Evolutionary conservation across 306 rosid genomes (phyloP), one percentile per base, ranked within the genome.

Genomic region (Cucurbita maxima): DNA sequence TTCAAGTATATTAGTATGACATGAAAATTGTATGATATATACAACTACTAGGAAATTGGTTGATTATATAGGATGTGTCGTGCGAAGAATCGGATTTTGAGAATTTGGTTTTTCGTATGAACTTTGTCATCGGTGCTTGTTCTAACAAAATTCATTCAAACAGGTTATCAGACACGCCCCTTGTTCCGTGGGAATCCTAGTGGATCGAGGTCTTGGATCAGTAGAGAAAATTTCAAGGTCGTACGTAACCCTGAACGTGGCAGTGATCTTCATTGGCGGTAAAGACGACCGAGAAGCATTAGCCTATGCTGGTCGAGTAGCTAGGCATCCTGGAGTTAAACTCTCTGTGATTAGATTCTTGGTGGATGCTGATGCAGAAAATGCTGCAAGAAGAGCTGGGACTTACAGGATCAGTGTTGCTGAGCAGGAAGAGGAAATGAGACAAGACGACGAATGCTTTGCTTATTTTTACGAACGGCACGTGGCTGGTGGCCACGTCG

Each of bases 201-300:
- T 94, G 76, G 95, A 91, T 83, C 86, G 97, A 80, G 99, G 99
- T 53, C 76, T 94, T n/a, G 95, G 99, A 60, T 45, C 85, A 68
- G 79, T 85, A 0, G 86, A 73, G 20, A 93, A 83, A 45, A 82
- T 90, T 50, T 79, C 90, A 22, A 81, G 79, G 73, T 47, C 88
- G 3, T 48, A 72, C 25, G 66, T 53, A 56, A 71, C 87, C 45
- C 18, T 84, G 43, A 82, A 84, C n/a, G 87, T 91, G 36, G 97
- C 92, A 1, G 88, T 84, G 36, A 80, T 91, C 69, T 94, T 91
- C 91, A 86, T 94, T 5, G 95, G 97, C 9, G 99, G 99, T 16
- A 91, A 82, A 78, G 97, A 94, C 18, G 99, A 94, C 36, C 76
- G 96, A 67, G 99, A 94, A 82, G 99, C 91, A 15, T 84, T 94